A percentile compares a stretch with the other conserved stretches of the same genome.
Conservation (phyloP, 1,284 basidiomycete species). For the Mycena citricolor region DNA sequence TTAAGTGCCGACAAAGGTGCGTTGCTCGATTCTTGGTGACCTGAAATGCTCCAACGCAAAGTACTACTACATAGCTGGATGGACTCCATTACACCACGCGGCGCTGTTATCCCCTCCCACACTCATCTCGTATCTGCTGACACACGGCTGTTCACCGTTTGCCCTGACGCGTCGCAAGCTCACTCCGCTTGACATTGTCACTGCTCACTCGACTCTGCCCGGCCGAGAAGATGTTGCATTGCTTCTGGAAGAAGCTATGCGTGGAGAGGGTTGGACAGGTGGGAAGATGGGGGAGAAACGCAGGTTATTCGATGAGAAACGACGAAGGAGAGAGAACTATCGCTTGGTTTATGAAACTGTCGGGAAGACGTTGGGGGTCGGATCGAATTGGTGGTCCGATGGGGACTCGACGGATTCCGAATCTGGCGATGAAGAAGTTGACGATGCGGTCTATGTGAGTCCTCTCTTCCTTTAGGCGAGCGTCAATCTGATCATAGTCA, state of each 20-base stretch:
- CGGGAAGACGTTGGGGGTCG: constrained; percentile 54
- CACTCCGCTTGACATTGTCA: constrained; percentile 84
- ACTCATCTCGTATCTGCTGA: constrained; percentile 88
- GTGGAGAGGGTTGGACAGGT: constrained; percentile 71
- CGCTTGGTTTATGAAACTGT: constrained; percentile 54
- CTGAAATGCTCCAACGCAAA: no score
- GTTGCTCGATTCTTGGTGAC: no score
- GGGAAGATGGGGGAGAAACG: constrained; percentile 65
- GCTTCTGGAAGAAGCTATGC: constrained; percentile 80
- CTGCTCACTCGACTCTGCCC: constrained; percentile 74
- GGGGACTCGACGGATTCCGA: constrained; percentile 38
- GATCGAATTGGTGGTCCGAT: constrained; percentile 64
- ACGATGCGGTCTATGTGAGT: constrained; percentile 48
- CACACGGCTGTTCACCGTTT: constrained; percentile 84
- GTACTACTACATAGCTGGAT: constrained; percentile 87
- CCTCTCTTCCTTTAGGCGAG: no score
- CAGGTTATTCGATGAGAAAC: constrained; percentile 54
- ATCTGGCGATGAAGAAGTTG: constrained; percentile 50
- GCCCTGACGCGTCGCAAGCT: constrained; percentile 73
- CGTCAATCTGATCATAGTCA: no score
- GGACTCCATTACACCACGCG: constrained; percentile 96
- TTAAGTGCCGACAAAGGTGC: constrained; percentile 66
- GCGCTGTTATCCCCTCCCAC: constrained; percentile 88
- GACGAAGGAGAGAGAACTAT: constrained; percentile 54
- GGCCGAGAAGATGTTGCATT: constrained; percentile 80